Base-by-base conservation (phyloP, 768 basidiomycete species). In the Saitozyma podzolica region DNA sequence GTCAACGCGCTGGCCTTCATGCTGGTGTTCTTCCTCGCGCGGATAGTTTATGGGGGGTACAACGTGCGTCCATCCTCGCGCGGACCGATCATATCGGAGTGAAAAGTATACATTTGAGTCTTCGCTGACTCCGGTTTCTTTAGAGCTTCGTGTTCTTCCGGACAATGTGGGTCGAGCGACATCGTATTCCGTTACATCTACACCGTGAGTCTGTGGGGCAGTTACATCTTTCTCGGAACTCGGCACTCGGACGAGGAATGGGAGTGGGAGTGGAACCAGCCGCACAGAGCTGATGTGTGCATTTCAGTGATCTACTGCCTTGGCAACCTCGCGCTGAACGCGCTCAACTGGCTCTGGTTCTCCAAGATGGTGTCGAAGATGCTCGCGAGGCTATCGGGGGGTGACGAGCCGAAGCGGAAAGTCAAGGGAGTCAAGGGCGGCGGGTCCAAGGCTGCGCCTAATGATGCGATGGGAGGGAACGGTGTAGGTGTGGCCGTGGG, bases 1-100 rank as follows among this genome's bases (percentile, higher is more conserved):
- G 71, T 88, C 54, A 94, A 93, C 71, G 91, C 90, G 13, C 61
- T 87, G 51, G 75, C 84, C 61, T 83, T 95, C 43, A 81, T 91
- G 45, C 63, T 78, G 40, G 82, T 86, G 6, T 95, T 93, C 81
- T 87, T 89, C 75, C 80, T 82, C 49, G 84, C 88, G 13, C 83
- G 92, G 20, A 81, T 94, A 11, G 73, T 90, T 1, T 91, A 87
- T 74, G 92, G 92, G 29, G 85, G 68, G 8, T 73, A 73, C 19
- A 66, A 73, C 39, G 81, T 81, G 59, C 59, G 80, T 69, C 1
- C 50, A 14, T 3, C 43, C 16, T 42, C 45, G 20, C 39, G 82
- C 47, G 59, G 40, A 11, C 37, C 37, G 9, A 56, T 39, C 51
- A 48, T 39, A 54, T 37, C 17, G 11, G 20, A n/a, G 10, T 58